Conservation (phyloP, 306 rosid genomes). For the Malus sylvestris region DNA sequence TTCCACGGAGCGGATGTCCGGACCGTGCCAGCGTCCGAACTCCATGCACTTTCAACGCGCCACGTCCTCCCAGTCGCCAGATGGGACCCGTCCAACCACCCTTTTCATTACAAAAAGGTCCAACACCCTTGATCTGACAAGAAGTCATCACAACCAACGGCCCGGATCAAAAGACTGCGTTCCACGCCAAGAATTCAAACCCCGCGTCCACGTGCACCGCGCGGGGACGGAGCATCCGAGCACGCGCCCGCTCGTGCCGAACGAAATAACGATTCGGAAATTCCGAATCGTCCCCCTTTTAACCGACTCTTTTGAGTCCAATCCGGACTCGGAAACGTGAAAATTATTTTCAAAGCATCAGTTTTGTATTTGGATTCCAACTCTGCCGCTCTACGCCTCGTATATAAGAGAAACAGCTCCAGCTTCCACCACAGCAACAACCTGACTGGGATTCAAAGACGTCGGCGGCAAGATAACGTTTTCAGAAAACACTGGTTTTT, state of each 20-base stretch:
- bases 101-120: neutral
- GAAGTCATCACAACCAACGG: neutral
- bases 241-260: conserved; percentile 50
- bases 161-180: neutral
- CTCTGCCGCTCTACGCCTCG: neutral
- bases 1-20: conserved; percentile 11
- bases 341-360: neutral
- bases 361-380: neutral
- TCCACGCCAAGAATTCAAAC: too few species aligned
- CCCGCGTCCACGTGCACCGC: conserved; percentile 19
- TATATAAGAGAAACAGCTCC: neutral
- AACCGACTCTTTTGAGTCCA: neutral
- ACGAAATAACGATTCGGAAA: neutral
- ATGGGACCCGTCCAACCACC: neutral
- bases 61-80: neutral
- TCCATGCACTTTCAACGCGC: conserved; percentile 39
- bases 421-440: neutral
- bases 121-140: neutral
- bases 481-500: neutral
- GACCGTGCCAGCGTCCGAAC: conserved; percentile 18
- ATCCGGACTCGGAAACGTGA: neutral
- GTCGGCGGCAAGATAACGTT: neutral
- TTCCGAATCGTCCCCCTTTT: neutral
- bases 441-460: neutral
- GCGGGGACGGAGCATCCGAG: conserved; percentile 18